Percentiles rank a stretch among this genome's conserved stretches.
Conservation (phyloP, 2,329 filamentous ascomycete species). For the Thelonectria blattea region DNA sequence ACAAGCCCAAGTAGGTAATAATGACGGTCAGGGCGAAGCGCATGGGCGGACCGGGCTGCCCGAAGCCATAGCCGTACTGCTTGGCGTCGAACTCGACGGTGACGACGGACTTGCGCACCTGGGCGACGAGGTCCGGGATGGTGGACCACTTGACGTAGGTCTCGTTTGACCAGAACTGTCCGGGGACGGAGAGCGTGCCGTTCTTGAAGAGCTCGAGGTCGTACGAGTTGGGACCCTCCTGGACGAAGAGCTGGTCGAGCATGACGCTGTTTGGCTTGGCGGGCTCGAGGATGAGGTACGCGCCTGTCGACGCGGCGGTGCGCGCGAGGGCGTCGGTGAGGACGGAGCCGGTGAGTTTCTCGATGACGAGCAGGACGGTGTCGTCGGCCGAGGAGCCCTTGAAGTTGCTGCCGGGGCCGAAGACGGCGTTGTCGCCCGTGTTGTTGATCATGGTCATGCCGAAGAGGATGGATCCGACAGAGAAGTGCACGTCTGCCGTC, state of each 20-base stretch:
- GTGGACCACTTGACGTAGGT: not conserved
- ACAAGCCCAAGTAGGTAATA: not conserved
- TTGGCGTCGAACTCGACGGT: not conserved
- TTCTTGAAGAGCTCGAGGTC: not conserved
- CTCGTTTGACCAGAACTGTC: not conserved
- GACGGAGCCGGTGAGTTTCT: constrained; percentile 6
- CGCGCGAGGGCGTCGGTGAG: constrained; percentile 10
- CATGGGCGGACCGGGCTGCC: constrained; percentile 4
- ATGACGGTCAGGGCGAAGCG: constrained; percentile 1
- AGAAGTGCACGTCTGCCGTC: not conserved
- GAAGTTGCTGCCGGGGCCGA: not conserved
- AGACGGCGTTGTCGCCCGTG: not conserved
- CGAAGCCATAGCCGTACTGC: constrained; percentile 10
- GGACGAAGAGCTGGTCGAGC: not conserved
- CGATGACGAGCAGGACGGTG: not conserved
- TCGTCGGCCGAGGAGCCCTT: not conserved
- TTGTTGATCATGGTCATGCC: not conserved
- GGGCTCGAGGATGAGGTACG: not conserved
- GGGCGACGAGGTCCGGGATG: not conserved
- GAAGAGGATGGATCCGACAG: not conserved
- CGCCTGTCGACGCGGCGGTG: not conserved
- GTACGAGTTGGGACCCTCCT: not conserved
- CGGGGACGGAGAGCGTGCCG: not conserved
- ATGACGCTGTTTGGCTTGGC: not conserved
- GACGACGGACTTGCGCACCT: not conserved